Conservation (phyloP, 768 basidiomycete species). For the Russula ochroleuca region DNA sequence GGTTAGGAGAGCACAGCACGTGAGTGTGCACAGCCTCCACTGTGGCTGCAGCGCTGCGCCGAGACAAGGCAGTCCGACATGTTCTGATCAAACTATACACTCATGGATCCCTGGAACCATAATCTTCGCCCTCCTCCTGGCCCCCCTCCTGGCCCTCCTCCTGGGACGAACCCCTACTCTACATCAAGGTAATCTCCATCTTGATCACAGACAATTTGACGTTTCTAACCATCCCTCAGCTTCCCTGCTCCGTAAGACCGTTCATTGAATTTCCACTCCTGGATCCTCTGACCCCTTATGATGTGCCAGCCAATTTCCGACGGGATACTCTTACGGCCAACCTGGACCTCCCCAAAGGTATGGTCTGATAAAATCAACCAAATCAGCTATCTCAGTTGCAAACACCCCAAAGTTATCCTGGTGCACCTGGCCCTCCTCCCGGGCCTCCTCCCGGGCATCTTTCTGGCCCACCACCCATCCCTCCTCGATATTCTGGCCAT, state of each 20-base stretch:
- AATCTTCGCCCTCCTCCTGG: conserved; percentile 1
- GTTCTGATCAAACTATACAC: conserved; percentile 9
- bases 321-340: conserved; percentile 19
- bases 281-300: conserved; percentile 3
- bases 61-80: not conserved
- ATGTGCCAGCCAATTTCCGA: conserved; percentile 12
- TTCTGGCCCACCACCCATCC: conserved; percentile 21
- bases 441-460: conserved; percentile 27
- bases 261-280: not conserved
- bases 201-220: not conserved
- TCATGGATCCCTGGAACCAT: conserved; percentile 16
- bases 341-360: conserved; percentile 27
- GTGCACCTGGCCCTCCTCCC: conserved; percentile 20
- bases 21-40: not conserved
- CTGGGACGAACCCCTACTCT: not conserved
- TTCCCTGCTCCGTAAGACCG: conserved; percentile 23
- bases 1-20: not conserved
- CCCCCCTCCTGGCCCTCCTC: conserved; percentile 19
- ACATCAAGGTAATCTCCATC: conserved; percentile 11
- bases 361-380: conserved; percentile 15
- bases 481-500: conserved; percentile 4
- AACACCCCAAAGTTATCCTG: conserved; percentile 8
- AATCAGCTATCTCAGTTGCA: not conserved
- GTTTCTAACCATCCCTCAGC: not conserved
- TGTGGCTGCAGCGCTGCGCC: not conserved